A percentile compares a stretch with the other conserved stretches of the same genome.
Conservation (phyloP, 2,329 filamentous ascomycete genomes). For the Chrysoporthe puriensis region DNA sequence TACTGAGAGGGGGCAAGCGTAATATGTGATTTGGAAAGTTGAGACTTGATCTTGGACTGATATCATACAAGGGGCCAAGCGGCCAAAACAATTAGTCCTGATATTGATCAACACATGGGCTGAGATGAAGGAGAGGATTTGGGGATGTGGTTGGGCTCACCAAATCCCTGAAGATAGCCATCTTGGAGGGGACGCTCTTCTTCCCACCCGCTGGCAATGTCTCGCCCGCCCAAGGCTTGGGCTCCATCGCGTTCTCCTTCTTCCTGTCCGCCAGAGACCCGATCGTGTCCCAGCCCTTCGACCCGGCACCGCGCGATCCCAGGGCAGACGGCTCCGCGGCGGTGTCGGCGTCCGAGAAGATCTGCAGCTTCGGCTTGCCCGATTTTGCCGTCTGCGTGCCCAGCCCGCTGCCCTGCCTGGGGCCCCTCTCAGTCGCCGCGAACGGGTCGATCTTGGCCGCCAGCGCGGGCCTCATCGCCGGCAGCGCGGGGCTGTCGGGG, state of each 20-base stretch:
- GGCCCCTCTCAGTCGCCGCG: constrained; percentile 57
- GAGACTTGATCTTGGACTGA: constrained; percentile 62
- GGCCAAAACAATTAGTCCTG: constrained; percentile 83
- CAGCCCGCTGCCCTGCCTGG: constrained; percentile 52
- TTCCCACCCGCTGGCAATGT: constrained; percentile 86
- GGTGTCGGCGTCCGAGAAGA: constrained; percentile 81
- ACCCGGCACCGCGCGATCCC: constrained; percentile 54
- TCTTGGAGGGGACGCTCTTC: constrained; percentile 75
- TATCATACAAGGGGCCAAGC: constrained; percentile 52
- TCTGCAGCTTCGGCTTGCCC: constrained; percentile 79
- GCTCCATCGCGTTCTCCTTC: constrained; percentile 89
- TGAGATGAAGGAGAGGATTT: constrained; percentile 41
- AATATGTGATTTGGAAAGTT: constrained; percentile 65
- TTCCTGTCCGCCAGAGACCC: constrained; percentile 83
- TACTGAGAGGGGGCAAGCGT: constrained; percentile 71
- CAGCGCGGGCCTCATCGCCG: constrained; percentile 79
- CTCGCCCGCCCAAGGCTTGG: constrained; percentile 90
- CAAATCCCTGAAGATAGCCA: constrained; percentile 93
- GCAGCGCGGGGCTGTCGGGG: constrained; percentile 85
- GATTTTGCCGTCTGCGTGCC: constrained; percentile 62
- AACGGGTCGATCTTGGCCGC: constrained; percentile 88
- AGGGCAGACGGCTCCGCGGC: constrained; percentile 59
- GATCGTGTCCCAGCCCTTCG: constrained; percentile 90
- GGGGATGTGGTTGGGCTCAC: constrained; percentile 62
- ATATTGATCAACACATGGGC: constrained; percentile 80